These are phyloP conservation scores for Teratosphaeria viscida DNA, from an alignment of 2,329 filamentous ascomycete genomes.

Conservation along the genomic window DNA sequence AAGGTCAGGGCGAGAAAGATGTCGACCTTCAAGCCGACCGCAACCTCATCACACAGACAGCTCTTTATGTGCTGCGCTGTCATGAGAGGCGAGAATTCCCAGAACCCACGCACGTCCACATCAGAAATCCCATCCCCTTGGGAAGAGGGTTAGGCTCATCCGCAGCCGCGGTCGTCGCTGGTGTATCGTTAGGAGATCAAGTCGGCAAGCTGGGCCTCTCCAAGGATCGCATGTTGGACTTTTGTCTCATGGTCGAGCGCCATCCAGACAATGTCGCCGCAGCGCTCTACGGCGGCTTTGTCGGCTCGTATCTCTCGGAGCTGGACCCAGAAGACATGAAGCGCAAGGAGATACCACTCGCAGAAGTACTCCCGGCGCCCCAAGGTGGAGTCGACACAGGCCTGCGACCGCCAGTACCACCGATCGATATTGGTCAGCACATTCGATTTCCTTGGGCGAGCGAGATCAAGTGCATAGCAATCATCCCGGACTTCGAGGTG, in stretches of 20 bases:
- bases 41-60: slow-evolving; percentile 89
- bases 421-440: slow-evolving; percentile 85
- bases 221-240: slow-evolving; percentile 81
- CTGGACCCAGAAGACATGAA: slow-evolving; percentile 80
- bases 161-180: slow-evolving; percentile 87
- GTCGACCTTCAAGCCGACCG: slow-evolving; percentile 74
- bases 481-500: slow-evolving; percentile 93
- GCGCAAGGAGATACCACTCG: slow-evolving; percentile 84
- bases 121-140: slow-evolving; percentile 89
- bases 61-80: slow-evolving; percentile 88
- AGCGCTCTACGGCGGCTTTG: slow-evolving; percentile 89
- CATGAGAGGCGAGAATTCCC: slow-evolving; percentile 81
- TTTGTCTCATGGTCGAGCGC: slow-evolving; percentile 89
- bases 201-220: slow-evolving; percentile 69
- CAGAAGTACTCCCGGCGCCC: slow-evolving; percentile 81
- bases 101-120: slow-evolving; percentile 76
- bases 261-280: slow-evolving; percentile 94
- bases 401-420: slow-evolving; percentile 75
- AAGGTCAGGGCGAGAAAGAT: slow-evolving; percentile 67
- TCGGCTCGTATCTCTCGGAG: slow-evolving; percentile 92
- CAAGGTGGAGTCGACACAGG: slow-evolving; percentile 89
- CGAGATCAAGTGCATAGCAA: slow-evolving; percentile 92
- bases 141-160: slow-evolving; percentile 90
- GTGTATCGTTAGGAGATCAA: slow-evolving; percentile 85
- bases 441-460: slow-evolving; percentile 90